A percentile compares a stretch with the other conserved stretches of the same genome.
phyloP scores from a whole-genome alignment of 164 flowering plant genomes.

The Sextonia rubra region DNA sequence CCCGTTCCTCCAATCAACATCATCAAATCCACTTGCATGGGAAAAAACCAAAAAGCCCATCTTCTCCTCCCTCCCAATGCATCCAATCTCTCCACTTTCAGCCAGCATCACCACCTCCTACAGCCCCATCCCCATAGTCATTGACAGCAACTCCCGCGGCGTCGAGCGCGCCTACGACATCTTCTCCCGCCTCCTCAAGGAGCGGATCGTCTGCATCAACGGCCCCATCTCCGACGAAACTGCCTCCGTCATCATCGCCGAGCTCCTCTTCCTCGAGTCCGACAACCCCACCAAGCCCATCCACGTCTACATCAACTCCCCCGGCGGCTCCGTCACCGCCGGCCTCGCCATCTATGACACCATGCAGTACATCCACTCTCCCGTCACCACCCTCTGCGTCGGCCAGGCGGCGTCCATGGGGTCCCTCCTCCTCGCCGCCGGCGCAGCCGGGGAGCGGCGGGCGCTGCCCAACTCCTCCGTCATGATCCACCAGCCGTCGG shows the following conservation, averaged over 20 bases:
- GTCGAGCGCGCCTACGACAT: conserved; percentile 93
- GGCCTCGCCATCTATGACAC: conserved; percentile 98
- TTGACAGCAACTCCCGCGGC: conserved; percentile 83
- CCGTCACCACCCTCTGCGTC: conserved; percentile 76
- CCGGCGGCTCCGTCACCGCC: conserved; percentile 95
- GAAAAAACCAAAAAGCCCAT: too few species aligned
- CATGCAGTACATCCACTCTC: conserved; percentile 87
- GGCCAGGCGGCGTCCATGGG: conserved; percentile 98
- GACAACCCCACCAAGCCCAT: conserved; percentile 93
- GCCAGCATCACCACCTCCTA: conserved; percentile 19
- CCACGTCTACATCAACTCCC: conserved; percentile 85
- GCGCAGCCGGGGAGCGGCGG: conserved; percentile 81
- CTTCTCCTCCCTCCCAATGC: too few species aligned
- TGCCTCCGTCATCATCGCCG: conserved; percentile 92
- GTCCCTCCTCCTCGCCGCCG: conserved; percentile 81
- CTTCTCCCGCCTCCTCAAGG: conserved; percentile 91
- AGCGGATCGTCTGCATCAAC: conserved; percentile 87
- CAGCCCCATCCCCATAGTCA: conserved; percentile 82
- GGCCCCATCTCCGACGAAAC: conserved; percentile 86
- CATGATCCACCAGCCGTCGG: conserved; percentile 96
- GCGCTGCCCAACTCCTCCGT: conserved; percentile 82
- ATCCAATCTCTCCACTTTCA: background rate
- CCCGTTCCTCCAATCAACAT: too few species aligned
- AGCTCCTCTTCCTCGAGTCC: conserved; percentile 86
- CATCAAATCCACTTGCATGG: too few species aligned